These are phyloP conservation scores for Picochlorum sp. DNA, from an alignment of 139 green algal genomes.

Conservation along the genomic window DNA sequence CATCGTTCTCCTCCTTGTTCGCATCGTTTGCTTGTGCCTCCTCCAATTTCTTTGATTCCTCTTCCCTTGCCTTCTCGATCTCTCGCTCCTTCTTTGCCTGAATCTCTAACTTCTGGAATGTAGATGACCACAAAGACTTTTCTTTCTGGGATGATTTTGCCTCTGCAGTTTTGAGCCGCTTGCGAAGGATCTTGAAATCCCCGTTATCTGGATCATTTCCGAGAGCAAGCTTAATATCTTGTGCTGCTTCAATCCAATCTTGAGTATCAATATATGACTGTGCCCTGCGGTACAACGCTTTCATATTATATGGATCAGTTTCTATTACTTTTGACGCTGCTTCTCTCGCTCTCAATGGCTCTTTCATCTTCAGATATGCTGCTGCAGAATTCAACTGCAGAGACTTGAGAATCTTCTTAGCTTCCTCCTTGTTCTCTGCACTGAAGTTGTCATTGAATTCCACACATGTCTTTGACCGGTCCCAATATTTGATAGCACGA, in stretches of 20 bases:
- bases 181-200: constrained; percentile 28
- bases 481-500: constrained; percentile 62
- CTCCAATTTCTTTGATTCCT: constrained; percentile 14
- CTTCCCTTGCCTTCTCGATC: background rate
- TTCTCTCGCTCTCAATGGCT: constrained; percentile 14
- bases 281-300: constrained; percentile 86
- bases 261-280: constrained; percentile 50
- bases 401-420: constrained; percentile 60
- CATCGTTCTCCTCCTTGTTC: background rate
- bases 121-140: background rate
- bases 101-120: constrained; percentile 8
- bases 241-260: constrained; percentile 72
- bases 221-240: constrained; percentile 52
- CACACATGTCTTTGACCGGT: constrained; percentile 31
- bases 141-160: constrained; percentile 16
- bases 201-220: constrained; percentile 10
- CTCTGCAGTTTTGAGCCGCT: constrained; percentile 13
- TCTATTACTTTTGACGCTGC: constrained; percentile 60
- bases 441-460: constrained; percentile 44
- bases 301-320: constrained; percentile 74
- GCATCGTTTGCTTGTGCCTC: no score
- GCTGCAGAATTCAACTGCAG: constrained; percentile 80
- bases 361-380: constrained; percentile 60
- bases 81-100: background rate
- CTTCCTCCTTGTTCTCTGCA: constrained; percentile 39